Conservation (phyloP, 805 yeast genomes). For the Yarrowia hollandica region DNA sequence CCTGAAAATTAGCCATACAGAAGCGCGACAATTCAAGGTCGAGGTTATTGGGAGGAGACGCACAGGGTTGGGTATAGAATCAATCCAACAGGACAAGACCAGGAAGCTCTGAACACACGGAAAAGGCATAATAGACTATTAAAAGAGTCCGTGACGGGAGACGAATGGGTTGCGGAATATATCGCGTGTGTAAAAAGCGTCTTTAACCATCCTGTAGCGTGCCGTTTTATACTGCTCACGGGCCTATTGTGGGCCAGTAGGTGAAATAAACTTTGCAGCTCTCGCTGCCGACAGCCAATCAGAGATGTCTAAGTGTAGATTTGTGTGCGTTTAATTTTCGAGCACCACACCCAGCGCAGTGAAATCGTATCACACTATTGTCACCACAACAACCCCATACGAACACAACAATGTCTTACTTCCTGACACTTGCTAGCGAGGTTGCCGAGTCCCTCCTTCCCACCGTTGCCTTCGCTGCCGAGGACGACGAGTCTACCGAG, state of each 20-base stretch:
- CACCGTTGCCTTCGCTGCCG: conserved; percentile 78
- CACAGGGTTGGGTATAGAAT: not conserved
- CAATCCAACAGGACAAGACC: not conserved
- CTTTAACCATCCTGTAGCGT: too few species aligned
- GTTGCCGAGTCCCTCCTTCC: conserved; percentile 79
- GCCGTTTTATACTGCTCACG: not conserved
- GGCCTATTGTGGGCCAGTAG: not conserved
- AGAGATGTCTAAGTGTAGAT: conserved; percentile 23
- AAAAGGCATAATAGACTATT: too few species aligned
- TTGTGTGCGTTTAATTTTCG: conserved; percentile 29
- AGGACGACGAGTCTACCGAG: conserved; percentile 38
- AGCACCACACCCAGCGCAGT: conserved; percentile 28
- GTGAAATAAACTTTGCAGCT: conserved; percentile 5
- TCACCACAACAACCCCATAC: conserved; percentile 17
- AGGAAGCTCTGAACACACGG: not conserved
- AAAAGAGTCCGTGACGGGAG: not conserved
- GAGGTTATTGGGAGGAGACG: not conserved
- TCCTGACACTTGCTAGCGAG: conserved; percentile 46
- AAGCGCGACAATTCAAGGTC: conserved; percentile 10
- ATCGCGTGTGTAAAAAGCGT: too few species aligned
- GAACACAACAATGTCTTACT: conserved; percentile 33
- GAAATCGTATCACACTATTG: conserved; percentile 27
- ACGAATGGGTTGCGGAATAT: too few species aligned
- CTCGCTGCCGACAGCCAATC: conserved; percentile 19
- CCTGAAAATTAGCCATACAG: conserved; percentile 26